phyloP scores from a whole-genome alignment of 164 flowering plant genomes.

The Buxus sempervirens region DNA sequence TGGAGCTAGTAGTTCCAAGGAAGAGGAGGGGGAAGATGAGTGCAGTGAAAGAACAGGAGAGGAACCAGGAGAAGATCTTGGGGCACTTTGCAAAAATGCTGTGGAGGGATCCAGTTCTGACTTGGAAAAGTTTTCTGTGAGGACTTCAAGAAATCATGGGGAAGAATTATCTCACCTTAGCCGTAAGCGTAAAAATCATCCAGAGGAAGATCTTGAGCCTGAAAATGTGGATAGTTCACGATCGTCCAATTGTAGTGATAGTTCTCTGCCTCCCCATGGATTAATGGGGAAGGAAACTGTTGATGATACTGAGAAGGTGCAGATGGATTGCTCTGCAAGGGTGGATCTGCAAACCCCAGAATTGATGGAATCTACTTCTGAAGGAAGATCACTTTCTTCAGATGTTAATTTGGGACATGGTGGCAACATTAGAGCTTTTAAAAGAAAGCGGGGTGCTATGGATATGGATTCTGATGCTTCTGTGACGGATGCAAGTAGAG shows the following conservation, averaged over 20 bases:
- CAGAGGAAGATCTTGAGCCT: constrained; percentile 8
- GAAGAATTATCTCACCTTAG: constrained; percentile 14
- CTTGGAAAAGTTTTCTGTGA: constrained; percentile 6
- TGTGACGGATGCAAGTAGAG: constrained; percentile 15
- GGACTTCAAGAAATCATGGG: constrained; percentile 2
- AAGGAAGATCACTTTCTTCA: constrained; percentile 12
- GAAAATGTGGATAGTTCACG: constrained; percentile 11
- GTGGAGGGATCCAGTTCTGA: constrained; percentile 20
- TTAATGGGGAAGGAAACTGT: constrained; percentile 4
- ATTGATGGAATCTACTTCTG: constrained; percentile 11
- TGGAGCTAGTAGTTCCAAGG: constrained; percentile 11
- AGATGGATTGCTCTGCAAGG: constrained; percentile 9
- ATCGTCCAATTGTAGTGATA: constrained; percentile 13
- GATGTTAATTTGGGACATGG: constrained; percentile 7
- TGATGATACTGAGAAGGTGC: constrained; percentile 13
- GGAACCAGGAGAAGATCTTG: constrained; percentile 9
- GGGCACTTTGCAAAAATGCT: constrained; percentile 12
- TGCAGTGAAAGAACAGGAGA: constrained; percentile 13
- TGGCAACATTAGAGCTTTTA: constrained; percentile 4
- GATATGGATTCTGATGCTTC: constrained; percentile 27
- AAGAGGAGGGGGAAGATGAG: constrained; percentile 17
- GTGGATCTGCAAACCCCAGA: constrained; percentile 16
- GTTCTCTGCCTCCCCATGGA: constrained; percentile 8
- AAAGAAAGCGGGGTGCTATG: constrained; percentile 18
- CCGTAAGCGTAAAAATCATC: constrained; percentile 12